These are phyloP conservation scores for Botrytis fragariae DNA, from an alignment of 2,329 filamentous ascomycete species.

Conservation along the genomic window DNA sequence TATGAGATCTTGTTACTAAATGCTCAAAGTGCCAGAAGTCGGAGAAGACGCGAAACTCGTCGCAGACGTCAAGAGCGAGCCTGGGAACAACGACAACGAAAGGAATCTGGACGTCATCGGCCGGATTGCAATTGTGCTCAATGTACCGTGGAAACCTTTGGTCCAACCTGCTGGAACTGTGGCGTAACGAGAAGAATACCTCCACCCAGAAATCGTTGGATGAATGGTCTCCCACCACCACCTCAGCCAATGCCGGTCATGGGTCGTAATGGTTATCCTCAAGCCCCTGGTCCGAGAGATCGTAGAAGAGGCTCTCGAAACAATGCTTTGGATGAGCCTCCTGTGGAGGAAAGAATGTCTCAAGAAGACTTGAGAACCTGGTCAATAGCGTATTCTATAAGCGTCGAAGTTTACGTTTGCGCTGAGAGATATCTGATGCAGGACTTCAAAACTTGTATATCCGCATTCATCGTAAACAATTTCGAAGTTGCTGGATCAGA, in stretches of 20 bases:
- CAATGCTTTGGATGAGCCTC: constrained; percentile 25
- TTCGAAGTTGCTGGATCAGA: constrained; percentile 36
- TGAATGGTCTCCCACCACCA: constrained; percentile 25
- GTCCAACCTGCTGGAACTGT: constrained; percentile 46
- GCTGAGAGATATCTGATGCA: constrained; percentile 49
- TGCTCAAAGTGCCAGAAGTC: constrained; percentile 35
- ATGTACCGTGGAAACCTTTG: constrained; percentile 39
- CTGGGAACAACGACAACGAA: constrained; percentile 43
- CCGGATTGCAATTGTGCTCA: constrained; percentile 46
- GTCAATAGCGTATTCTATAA: constrained; percentile 48
- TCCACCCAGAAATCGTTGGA: constrained; percentile 30
- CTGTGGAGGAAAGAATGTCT: constrained; percentile 37
- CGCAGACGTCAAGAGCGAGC: constrained; percentile 40
- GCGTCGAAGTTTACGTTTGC: constrained; percentile 50
- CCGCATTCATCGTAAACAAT: constrained; percentile 46
- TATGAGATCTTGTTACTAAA: constrained; percentile 16
- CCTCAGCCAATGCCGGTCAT: constrained; percentile 27
- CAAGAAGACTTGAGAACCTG: constrained; percentile 48
- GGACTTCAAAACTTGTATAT: constrained; percentile 45
- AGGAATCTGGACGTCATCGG: constrained; percentile 47
- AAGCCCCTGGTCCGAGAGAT: constrained; percentile 24
- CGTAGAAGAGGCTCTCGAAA: constrained; percentile 28
- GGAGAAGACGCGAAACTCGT: constrained; percentile 39
- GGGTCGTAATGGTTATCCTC: constrained; percentile 26
- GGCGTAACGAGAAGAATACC: constrained; percentile 37